phyloP scores from a whole-genome alignment of 768 basidiomycete genomes.

The Clavulina sp. region DNA sequence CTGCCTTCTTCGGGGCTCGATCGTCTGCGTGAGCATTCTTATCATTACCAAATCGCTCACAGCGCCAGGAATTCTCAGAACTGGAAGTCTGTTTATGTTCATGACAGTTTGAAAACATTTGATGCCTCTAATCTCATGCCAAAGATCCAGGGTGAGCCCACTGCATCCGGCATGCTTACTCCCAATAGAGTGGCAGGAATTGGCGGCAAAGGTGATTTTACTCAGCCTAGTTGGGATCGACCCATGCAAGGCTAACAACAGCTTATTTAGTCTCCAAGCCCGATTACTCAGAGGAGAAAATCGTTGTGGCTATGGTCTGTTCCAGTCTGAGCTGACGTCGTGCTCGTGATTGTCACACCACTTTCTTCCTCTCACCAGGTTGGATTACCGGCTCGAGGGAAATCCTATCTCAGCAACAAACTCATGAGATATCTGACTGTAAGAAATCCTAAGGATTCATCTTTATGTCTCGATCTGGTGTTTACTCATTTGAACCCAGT shows the following conservation, averaged over 20 bases:
- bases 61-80: background rate
- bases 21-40: background rate
- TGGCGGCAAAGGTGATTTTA: conserved; percentile 56
- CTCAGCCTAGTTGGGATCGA: conserved; percentile 1
- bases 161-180: conserved; percentile 41
- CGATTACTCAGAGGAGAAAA: conserved; percentile 97
- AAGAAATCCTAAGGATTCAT: conserved; percentile 15
- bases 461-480: too few species aligned
- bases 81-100: background rate
- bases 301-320: conserved; percentile 87
- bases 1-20: background rate
- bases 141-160: conserved; percentile 27
- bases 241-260: background rate
- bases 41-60: background rate
- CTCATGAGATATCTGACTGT: conserved; percentile 91
- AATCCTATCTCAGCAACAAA: conserved; percentile 97
- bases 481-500: conserved; percentile 30
- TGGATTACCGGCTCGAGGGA: conserved; percentile 92
- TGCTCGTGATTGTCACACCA: background rate
- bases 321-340: background rate
- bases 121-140: conserved; percentile 46
- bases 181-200: conserved; percentile 76
- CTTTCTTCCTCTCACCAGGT: conserved; percentile 41
- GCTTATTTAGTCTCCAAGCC: conserved; percentile 64
- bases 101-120: conserved; percentile 25